Percentiles rank a stretch among this genome's conserved stretches.
phyloP scores from a whole-genome alignment of 805 yeast species.

The Wickerhamomyces bovis region DNA sequence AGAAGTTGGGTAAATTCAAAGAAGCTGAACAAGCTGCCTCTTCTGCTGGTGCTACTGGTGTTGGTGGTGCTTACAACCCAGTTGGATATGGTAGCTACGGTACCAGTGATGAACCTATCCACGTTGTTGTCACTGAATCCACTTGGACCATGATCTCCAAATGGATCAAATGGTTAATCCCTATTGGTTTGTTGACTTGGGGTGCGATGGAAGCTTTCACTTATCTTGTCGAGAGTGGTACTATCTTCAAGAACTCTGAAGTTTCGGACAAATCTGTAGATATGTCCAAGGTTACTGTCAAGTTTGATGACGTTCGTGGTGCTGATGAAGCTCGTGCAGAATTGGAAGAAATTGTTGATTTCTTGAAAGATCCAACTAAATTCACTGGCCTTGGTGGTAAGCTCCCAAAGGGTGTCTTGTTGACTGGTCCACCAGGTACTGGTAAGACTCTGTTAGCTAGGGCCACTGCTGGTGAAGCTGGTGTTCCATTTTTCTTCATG shows the following conservation, averaged over 20 bases:
- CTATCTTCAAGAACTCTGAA: constrained; percentile 70
- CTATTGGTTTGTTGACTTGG: constrained; percentile 73
- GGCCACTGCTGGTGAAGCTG: constrained; percentile 99
- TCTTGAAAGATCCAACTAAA: constrained; percentile 90
- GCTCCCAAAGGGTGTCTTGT: constrained; percentile 91
- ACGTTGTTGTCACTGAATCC: constrained; percentile 88
- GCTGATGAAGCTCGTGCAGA: constrained; percentile 98
- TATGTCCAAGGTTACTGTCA: constrained; percentile 77
- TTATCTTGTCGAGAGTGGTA: constrained; percentile 75
- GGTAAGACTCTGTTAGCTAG: constrained; percentile 96
- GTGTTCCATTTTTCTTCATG: constrained; percentile 97
- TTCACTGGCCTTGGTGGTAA: constrained; percentile 97
- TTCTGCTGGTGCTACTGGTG: constrained; percentile 32
- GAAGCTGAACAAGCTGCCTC: constrained; percentile 68
- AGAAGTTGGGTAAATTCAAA: constrained; percentile 65
- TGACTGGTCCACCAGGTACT: constrained; percentile 99
- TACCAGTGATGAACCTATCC: constrained; percentile 75
- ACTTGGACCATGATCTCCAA: constrained; percentile 70
- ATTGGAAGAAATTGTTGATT: constrained; percentile 96
- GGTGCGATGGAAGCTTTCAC: constrained; percentile 76
- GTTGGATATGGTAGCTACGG: constrained; percentile 33
- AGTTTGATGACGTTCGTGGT: constrained; percentile 91
- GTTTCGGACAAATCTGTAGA: constrained; percentile 75
- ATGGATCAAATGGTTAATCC: constrained; percentile 85
- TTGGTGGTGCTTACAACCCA: constrained; percentile 9